These are phyloP conservation scores for Ganoderma lingzhi DNA, from an alignment of 1,284 basidiomycete species.

Conservation along the genomic window DNA sequence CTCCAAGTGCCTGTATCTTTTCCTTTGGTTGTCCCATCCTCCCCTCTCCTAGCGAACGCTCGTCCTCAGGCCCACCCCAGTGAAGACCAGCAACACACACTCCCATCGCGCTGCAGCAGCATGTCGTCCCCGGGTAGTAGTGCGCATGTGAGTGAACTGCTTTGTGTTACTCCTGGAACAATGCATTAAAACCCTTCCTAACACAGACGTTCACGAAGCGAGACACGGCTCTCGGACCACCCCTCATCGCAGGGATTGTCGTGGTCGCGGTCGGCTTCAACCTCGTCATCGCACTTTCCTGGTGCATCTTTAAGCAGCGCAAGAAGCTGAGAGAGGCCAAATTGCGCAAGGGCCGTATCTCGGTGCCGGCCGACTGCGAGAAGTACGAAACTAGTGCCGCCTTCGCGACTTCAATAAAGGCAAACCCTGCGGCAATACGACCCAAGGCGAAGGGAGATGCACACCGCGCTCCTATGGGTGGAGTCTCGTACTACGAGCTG, in stretches of 20 bases:
- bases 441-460: conserved; percentile 10
- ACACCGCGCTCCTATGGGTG: conserved; percentile 7
- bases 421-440: conserved; percentile 5
- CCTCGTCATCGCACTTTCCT: conserved; percentile 32
- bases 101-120: neutral
- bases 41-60: conserved; percentile 1
- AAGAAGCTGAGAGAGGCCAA: conserved; percentile 14
- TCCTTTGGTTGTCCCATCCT: conserved; percentile 3
- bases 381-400: conserved; percentile 29
- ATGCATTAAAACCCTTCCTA: conserved; percentile 10
- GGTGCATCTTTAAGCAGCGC: conserved; percentile 29
- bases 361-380: conserved; percentile 23
- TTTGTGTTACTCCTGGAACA: neutral
- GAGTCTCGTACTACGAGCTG: conserved; percentile 29
- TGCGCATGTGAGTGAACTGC: conserved; percentile 19
- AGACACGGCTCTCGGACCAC: conserved; percentile 21
- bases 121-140: conserved; percentile 26
- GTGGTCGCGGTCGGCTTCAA: conserved; percentile 35
- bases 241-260: conserved; percentile 35
- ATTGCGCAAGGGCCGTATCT: conserved; percentile 24
- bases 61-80: neutral
- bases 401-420: conserved; percentile 21
- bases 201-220: conserved; percentile 30
- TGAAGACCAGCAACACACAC: conserved; percentile 11
- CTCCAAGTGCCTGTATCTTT: neutral